Percentiles rank a stretch among this genome's conserved stretches.
These are phyloP conservation scores for Metarhizium robertsii DNA, from an alignment of 2,329 filamentous ascomycete genomes.

Conservation along the genomic window DNA sequence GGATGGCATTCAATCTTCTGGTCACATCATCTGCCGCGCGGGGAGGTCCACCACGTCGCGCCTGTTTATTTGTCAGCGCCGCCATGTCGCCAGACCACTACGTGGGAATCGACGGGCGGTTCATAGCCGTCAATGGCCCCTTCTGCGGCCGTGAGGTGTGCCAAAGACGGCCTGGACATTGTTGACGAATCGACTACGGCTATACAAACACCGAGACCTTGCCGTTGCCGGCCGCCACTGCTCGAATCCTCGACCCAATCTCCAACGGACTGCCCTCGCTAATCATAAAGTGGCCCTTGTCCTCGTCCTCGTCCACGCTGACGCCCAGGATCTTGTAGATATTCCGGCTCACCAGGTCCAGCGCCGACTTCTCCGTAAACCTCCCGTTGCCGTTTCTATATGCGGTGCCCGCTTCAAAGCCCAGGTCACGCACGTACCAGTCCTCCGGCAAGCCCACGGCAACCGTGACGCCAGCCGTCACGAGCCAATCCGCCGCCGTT, in stretches of 20 bases:
- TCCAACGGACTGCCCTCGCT: conserved; percentile 55
- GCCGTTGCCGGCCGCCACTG: conserved; percentile 30
- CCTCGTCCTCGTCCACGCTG: conserved; percentile 17
- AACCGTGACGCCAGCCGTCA: conserved; percentile 48
- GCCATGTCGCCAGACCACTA: too few relatives aligned
- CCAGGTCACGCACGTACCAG: conserved; percentile 52
- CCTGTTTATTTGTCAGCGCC: too few relatives aligned
- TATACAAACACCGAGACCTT: conserved; percentile 27
- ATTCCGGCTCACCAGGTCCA: conserved; percentile 48
- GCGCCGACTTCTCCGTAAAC: conserved; percentile 42
- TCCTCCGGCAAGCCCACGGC: conserved; percentile 53
- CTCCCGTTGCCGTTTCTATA: conserved; percentile 45
- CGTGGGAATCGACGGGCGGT: too few relatives aligned
- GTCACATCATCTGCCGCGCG: too few relatives aligned
- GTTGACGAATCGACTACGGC: background rate
- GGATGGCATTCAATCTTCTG: too few relatives aligned
- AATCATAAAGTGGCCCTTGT: conserved; percentile 45
- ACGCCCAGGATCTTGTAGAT: conserved; percentile 49
- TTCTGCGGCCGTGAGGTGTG: too few relatives aligned
- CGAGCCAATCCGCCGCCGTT: conserved; percentile 47
- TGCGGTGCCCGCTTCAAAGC: conserved; percentile 50
- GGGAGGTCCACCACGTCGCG: too few relatives aligned
- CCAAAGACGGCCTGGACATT: too few relatives aligned
- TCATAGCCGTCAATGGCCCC: too few relatives aligned
- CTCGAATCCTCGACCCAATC: conserved; percentile 46